Conservation (phyloP, 2,329 filamentous ascomycete genomes). For the Bipolaris zeicola region DNA sequence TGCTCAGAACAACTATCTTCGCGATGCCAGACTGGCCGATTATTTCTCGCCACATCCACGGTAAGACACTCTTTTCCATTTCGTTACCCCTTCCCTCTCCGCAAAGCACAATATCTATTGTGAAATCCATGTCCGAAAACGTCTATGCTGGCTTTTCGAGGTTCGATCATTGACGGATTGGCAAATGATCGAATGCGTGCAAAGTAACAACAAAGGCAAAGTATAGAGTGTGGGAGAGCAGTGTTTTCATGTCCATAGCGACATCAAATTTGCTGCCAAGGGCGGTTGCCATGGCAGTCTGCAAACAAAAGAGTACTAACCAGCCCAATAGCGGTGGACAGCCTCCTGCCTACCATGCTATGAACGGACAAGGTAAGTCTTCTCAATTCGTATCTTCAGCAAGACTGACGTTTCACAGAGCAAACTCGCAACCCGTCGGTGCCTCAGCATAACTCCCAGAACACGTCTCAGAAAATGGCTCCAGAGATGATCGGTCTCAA, state of each 20-base stretch:
- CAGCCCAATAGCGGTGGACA: background rate
- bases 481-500: background rate
- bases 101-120: no score
- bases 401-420: slow-evolving; percentile 4
- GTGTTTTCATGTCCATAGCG: no score
- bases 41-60: no score
- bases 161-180: no score
- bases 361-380: slow-evolving; percentile 3
- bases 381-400: background rate
- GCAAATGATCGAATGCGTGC: no score
- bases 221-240: no score
- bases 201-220: no score
- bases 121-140: no score
- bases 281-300: no score
- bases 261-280: no score
- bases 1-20: slow-evolving; percentile 7
- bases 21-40: background rate
- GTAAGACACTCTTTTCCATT: background rate
- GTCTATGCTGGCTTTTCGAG: no score
- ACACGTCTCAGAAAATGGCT: background rate
- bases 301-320: background rate
- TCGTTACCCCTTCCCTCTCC: slow-evolving; percentile 14
- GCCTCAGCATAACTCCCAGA: background rate
- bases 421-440: background rate
- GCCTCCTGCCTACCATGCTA: background rate